Conservation (phyloP, 2,329 filamentous ascomycete species). For the Lithohypha guttulata region DNA sequence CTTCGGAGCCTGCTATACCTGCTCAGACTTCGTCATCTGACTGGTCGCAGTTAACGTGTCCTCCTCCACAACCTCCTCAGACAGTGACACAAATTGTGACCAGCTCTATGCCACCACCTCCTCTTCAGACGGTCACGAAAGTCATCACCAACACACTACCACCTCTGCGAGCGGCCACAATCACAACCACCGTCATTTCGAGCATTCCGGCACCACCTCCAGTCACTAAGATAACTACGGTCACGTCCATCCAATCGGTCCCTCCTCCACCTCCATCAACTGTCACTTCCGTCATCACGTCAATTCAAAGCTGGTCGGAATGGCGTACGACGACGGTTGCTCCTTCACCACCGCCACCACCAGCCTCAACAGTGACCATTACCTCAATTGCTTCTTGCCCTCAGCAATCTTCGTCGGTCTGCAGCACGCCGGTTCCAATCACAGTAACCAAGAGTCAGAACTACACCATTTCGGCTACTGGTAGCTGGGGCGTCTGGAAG, state of each 20-base stretch:
- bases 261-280: conserved; percentile 1
- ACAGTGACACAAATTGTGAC: not conserved
- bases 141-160: not conserved
- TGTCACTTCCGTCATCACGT: conserved; percentile 4
- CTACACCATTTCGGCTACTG: too few species aligned
- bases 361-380: not conserved
- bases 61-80: not conserved
- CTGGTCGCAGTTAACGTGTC: not conserved
- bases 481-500: too few species aligned
- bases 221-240: not conserved
- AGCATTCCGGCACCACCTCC: not conserved
- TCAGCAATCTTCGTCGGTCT: too few species aligned
- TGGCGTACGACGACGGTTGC: not conserved
- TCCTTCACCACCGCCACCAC: not conserved
- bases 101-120: not conserved
- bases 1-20: not conserved
- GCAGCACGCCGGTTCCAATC: too few species aligned
- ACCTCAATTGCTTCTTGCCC: too few species aligned
- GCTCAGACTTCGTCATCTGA: not conserved
- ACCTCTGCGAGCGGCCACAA: not conserved
- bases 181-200: not conserved
- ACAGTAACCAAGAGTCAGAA: too few species aligned
- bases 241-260: conserved; percentile 3
- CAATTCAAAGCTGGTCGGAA: not conserved
- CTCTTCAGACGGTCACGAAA: not conserved